Evolutionary conservation across 2,329 filamentous ascomycete species (phyloP), one percentile per base, ranked within the genome.

Genomic region (Claviceps lovelessii): DNA sequence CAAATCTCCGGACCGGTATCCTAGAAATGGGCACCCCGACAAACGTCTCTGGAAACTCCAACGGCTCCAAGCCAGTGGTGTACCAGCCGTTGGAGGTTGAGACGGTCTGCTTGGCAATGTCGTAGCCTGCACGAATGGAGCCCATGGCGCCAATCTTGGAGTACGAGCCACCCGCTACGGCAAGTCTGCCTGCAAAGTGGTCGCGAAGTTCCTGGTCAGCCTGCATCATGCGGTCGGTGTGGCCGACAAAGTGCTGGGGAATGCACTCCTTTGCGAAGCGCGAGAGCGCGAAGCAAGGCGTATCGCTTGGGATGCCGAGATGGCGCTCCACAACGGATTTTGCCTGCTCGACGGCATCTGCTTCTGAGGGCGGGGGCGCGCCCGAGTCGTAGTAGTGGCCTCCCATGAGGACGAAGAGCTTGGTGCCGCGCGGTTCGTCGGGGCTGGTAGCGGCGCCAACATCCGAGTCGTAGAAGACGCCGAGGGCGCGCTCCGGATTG

Each of bases 361-460:
- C 74, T 58, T 83, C 76, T 52, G 78, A 72, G 0, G 89, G 90
- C 0, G 62, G 52, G 2, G 58, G 62, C 49, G 59, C 60, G 60
- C 62, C 63, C 49, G 60, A 82, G 56, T 73, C 78, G 66, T 89
- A 97, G 79, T 88, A 89, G 70, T 96, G 90, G 1, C 93, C 93
- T 56, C 93, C 93, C 55, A 98, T 74, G 83, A 98, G 95, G 61
- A 97, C 87, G 17, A 91, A 95, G 53, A 97, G 70, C 68, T 95
- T 95, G 15, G 89, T 95, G 29, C 88, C 89, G 41, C 60, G 59
- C n/a, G 68, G 68, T 57, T 70, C 68, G 64, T 85, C 80, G 61
- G 79, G 75, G 19, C 76, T 51, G 19, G 46, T 78, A 51, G 69
- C 63, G 47, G 61, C 59, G 54, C 65, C 58, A 35, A 72, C 78